Percentiles rank a stretch among this genome's conserved stretches.
phyloP scores from a whole-genome alignment of 768 basidiomycete species.

The Amanita jacksonii region DNA sequence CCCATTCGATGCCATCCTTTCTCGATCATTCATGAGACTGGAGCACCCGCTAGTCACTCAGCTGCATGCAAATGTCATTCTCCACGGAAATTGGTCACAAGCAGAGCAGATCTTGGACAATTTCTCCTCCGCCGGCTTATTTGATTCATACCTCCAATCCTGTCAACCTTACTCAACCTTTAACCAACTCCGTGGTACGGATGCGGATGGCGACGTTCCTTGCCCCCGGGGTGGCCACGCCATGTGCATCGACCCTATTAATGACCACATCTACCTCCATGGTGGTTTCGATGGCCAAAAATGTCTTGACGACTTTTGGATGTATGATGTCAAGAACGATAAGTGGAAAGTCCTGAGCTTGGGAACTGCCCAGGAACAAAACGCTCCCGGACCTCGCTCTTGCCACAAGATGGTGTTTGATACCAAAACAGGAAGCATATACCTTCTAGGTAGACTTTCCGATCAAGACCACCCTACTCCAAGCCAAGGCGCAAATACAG shows the following conservation, averaged over 20 bases:
- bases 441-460: constrained; percentile 59
- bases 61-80: constrained; percentile 54
- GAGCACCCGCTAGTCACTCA: constrained; percentile 67
- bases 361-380: constrained; percentile 42
- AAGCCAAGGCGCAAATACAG: too few relatives aligned
- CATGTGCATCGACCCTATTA: constrained; percentile 65
- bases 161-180: constrained; percentile 54
- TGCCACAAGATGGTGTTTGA: constrained; percentile 84
- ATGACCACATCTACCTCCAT: constrained; percentile 60
- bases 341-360: constrained; percentile 54
- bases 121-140: constrained; percentile 48
- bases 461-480: constrained; percentile 38
- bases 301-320: constrained; percentile 74
- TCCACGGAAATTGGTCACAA: constrained; percentile 52
- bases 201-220: constrained; percentile 58
- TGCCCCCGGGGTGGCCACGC: constrained; percentile 68
- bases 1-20: constrained; percentile 50
- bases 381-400: constrained; percentile 62
- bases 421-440: constrained; percentile 57
- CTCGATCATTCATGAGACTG: constrained; percentile 42
- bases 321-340: constrained; percentile 48
- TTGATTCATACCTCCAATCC: constrained; percentile 46
- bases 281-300: constrained; percentile 74
- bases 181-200: constrained; percentile 48
- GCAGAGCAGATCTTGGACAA: constrained; percentile 45